phyloP scores from a whole-genome alignment of 129 eudicot genomes.

The Arctium minus region DNA sequence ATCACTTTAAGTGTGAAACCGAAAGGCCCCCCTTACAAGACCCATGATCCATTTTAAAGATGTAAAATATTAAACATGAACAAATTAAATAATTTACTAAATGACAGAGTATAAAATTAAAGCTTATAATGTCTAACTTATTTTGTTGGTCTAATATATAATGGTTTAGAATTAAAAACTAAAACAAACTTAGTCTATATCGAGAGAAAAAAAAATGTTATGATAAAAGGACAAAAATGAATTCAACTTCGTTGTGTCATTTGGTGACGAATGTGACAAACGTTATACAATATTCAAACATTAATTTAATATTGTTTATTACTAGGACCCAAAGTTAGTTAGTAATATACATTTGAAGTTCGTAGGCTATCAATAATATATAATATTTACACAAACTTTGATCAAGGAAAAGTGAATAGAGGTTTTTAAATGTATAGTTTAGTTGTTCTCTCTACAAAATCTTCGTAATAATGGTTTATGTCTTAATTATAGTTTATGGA shows the following conservation, averaged over 20 bases:
- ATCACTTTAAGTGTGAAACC: not conserved
- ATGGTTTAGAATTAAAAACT: not conserved
- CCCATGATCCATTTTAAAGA: not conserved
- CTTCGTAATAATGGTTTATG: too few species aligned
- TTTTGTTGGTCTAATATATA: not conserved
- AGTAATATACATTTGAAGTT: too few species aligned
- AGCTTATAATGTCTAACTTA: not conserved
- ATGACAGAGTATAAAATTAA: not conserved
- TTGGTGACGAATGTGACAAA: constrained; percentile 22
- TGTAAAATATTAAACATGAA: not conserved
- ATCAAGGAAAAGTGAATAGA: too few species aligned
- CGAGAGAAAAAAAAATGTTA: not conserved
- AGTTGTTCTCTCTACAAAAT: too few species aligned
- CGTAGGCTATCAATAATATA: too few species aligned
- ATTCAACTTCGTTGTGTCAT: constrained; percentile 17
- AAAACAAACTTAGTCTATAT: not conserved
- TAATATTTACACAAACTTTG: too few species aligned
- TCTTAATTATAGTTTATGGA: too few species aligned
- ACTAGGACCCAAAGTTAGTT: not conserved
- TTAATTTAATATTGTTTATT: not conserved
- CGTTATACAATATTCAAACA: not conserved
- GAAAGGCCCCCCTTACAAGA: not conserved
- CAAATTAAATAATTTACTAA: not conserved
- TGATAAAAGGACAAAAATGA: constrained; percentile 5
- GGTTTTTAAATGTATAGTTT: too few species aligned